These are phyloP conservation scores for Hansenula lynferdii DNA, from an alignment of 1,139 yeast species.

Conservation along the genomic window DNA sequence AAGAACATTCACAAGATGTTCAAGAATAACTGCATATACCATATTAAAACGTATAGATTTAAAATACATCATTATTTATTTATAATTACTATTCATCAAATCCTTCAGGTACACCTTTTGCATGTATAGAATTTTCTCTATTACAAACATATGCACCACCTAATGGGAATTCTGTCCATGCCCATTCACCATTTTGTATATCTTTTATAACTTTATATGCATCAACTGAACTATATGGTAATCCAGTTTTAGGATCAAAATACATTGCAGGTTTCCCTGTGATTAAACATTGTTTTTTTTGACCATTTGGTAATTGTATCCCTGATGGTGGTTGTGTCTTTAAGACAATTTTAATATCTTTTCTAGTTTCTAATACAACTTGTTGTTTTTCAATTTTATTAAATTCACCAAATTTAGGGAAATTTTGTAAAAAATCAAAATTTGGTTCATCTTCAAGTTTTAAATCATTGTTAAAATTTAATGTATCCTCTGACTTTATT, in stretches of 20 bases:
- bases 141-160: conserved; percentile 68
- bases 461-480: background rate
- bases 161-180: conserved; percentile 64
- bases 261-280: conserved; percentile 79
- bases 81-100: conserved; percentile 30
- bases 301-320: conserved; percentile 65
- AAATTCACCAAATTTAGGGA: conserved; percentile 64
- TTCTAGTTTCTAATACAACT: conserved; percentile 34
- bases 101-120: conserved; percentile 87
- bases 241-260: conserved; percentile 82
- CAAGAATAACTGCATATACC: conserved; percentile 34
- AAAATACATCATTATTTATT: background rate
- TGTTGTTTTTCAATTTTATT: conserved; percentile 42
- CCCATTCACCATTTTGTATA: conserved; percentile 58
- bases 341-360: conserved; percentile 42
- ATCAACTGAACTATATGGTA: conserved; percentile 81
- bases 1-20: conserved; percentile 55
- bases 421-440: conserved; percentile 47
- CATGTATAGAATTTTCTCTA: conserved; percentile 54
- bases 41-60: background rate
- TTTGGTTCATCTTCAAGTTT: conserved; percentile 18
- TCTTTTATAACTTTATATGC: conserved; percentile 67
- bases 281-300: conserved; percentile 61
- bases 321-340: conserved; percentile 73
- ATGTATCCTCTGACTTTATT: conserved; percentile 31